Conservation (phyloP, 2,329 filamentous ascomycete genomes). For the Cercospora brassicicola region DNA sequence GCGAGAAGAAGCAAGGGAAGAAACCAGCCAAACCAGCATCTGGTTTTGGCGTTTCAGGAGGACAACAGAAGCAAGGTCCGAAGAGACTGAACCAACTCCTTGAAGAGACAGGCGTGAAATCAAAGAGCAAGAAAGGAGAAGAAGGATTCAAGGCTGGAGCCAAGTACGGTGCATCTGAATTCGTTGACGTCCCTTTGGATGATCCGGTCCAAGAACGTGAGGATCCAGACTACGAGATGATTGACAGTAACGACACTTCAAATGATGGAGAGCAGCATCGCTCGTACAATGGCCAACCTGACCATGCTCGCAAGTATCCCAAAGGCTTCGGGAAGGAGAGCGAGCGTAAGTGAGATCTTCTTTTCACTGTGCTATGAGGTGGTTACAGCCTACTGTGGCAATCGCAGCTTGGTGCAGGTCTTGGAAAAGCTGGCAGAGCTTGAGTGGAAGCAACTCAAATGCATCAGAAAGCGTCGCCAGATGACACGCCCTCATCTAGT, state of each 20-base stretch:
- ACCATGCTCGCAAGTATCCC: conserved; percentile 26
- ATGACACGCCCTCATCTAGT: conserved; percentile 33
- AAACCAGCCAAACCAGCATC: background rate
- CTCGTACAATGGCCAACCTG: conserved; percentile 23
- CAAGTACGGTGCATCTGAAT: background rate
- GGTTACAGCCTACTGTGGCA: too few species aligned
- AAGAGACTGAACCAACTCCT: background rate
- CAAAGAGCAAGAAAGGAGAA: background rate
- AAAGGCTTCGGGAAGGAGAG: conserved; percentile 16
- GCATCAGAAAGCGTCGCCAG: background rate
- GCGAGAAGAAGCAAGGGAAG: background rate
- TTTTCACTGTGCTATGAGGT: background rate
- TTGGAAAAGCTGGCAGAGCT: background rate
- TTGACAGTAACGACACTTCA: conserved; percentile 17
- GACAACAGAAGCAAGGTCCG: background rate
- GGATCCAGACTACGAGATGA: conserved; percentile 21
- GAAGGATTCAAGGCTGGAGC: background rate
- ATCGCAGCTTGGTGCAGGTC: background rate
- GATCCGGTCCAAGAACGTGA: conserved; percentile 9
- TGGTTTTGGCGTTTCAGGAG: background rate
- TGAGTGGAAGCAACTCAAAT: background rate
- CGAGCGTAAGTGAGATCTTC: background rate
- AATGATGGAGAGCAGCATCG: conserved; percentile 14
- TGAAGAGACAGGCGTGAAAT: background rate
- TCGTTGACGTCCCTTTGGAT: conserved; percentile 20